A percentile compares a stretch with the other conserved stretches of the same genome.
phyloP scores from a whole-genome alignment of 2,329 filamentous ascomycete species.

The Venturia asperata region DNA sequence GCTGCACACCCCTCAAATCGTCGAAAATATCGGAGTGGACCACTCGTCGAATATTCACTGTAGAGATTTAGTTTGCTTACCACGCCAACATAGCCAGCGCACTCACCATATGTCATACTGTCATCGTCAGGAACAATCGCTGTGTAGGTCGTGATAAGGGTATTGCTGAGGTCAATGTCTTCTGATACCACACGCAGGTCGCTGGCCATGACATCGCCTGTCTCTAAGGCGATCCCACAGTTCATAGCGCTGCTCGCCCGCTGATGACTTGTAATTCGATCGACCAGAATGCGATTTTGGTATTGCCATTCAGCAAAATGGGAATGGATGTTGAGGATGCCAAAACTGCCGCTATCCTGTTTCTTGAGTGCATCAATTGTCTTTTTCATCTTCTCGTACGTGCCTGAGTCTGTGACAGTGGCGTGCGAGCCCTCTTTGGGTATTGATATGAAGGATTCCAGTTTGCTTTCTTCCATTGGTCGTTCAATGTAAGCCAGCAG shows the following conservation, averaged over 20 bases:
- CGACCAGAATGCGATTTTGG: constrained; percentile 23
- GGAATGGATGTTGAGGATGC: constrained; percentile 14
- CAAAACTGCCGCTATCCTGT: not conserved
- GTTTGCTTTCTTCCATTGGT: constrained; percentile 58
- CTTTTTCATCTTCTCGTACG: constrained; percentile 16
- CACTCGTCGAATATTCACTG: constrained; percentile 30
- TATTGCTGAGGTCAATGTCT: constrained; percentile 25
- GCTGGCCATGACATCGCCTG: constrained; percentile 32
- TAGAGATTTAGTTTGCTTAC: not conserved
- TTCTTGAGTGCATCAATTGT: constrained; percentile 8
- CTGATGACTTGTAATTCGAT: constrained; percentile 39
- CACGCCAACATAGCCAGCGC: not conserved
- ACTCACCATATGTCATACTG: not conserved
- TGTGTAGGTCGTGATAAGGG: constrained; percentile 31
- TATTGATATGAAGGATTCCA: constrained; percentile 53
- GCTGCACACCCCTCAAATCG: constrained; percentile 29
- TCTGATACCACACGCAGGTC: constrained; percentile 54
- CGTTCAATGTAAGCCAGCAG: constrained; percentile 72
- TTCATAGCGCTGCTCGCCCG: constrained; percentile 55
- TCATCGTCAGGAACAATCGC: constrained; percentile 10
- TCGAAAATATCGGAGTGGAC: constrained; percentile 36
- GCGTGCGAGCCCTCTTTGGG: constrained; percentile 25
- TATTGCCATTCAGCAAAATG: constrained; percentile 18
- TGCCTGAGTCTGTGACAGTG: constrained; percentile 19
- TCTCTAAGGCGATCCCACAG: constrained; percentile 51